Conservation (phyloP, 805 yeast genomes). For the Metschnikowia koreensis region DNA sequence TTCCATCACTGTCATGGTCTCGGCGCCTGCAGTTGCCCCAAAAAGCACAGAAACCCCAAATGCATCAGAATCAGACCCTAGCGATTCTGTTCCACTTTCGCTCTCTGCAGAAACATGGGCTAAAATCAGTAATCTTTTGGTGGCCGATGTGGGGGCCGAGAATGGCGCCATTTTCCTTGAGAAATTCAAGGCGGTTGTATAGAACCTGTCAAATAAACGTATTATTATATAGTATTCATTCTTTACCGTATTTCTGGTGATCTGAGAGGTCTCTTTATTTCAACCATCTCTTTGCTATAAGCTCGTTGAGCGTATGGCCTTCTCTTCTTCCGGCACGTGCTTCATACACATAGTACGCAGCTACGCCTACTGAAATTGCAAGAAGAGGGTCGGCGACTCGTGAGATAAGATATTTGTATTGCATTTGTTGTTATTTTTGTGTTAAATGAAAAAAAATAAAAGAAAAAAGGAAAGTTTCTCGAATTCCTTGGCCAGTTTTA, state of each 20-base stretch:
- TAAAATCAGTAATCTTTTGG: slow-evolving; percentile 36
- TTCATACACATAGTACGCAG: slow-evolving; percentile 66
- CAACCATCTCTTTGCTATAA: slow-evolving; percentile 34
- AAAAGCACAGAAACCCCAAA: not conserved
- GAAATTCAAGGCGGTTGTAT: slow-evolving; percentile 23
- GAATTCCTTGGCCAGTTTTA: too few species aligned
- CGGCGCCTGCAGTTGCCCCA: slow-evolving; percentile 10
- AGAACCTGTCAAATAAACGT: not conserved
- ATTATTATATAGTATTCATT: too few species aligned
- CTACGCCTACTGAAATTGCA: slow-evolving; percentile 59
- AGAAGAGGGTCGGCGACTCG: slow-evolving; percentile 63
- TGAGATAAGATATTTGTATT: slow-evolving; percentile 48
- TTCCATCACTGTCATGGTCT: slow-evolving; percentile 20
- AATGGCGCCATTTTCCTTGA: slow-evolving; percentile 25
- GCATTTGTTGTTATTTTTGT: slow-evolving; percentile 19
- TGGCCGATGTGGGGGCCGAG: slow-evolving; percentile 28
- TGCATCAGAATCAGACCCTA: slow-evolving; percentile 4
- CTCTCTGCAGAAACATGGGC: slow-evolving; percentile 41
- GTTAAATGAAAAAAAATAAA: too few species aligned
- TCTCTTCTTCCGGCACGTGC: slow-evolving; percentile 51
- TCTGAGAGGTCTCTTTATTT: too few species aligned
- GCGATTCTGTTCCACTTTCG: slow-evolving; percentile 6
- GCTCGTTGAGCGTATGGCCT: slow-evolving; percentile 60
- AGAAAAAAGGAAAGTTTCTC: too few species aligned
- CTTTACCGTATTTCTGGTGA: not conserved